These are phyloP conservation scores for Spiraea crenata DNA, from an alignment of 331 rosid genomes.

Conservation along the genomic window DNA sequence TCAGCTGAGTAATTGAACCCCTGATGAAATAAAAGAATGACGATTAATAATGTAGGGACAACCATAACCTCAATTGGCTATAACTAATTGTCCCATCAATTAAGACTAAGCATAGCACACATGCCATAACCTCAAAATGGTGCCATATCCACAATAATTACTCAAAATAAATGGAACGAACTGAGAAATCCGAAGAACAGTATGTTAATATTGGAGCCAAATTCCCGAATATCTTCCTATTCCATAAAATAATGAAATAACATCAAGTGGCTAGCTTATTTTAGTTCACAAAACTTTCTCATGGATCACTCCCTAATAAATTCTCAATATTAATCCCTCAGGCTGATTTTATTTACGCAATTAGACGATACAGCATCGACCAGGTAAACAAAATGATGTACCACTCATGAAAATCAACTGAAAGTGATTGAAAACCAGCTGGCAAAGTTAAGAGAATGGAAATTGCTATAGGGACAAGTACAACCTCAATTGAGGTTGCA, in stretches of 20 bases:
- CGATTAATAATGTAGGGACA: constrained; percentile 19
- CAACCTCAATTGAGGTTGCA: constrained; percentile 48
- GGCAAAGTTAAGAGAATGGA: constrained; percentile 62
- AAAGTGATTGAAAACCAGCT: constrained; percentile 32
- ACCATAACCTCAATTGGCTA: constrained; percentile 31
- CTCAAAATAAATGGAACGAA: not conserved
- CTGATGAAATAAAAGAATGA: constrained; percentile 1
- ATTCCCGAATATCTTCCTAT: not conserved
- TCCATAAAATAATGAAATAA: not conserved
- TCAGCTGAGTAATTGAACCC: constrained; percentile 21
- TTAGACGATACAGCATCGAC: not conserved
- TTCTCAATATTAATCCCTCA: too few relatives aligned
- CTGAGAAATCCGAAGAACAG: not conserved
- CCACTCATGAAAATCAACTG: constrained; percentile 72
- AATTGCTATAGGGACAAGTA: constrained; percentile 52
- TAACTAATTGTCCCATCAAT: constrained; percentile 6
- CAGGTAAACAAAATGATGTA: constrained; percentile 20
- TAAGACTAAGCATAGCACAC: not conserved
- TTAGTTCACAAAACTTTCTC: not conserved
- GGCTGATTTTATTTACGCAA: too few relatives aligned
- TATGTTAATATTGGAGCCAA: not conserved
- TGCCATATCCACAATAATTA: too few relatives aligned
- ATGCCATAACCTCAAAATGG: not conserved
- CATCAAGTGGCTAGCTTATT: not conserved
- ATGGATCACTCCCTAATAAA: not conserved